Conservation (phyloP, 164 flowering plant genomes). For the Litsea cubeba region DNA sequence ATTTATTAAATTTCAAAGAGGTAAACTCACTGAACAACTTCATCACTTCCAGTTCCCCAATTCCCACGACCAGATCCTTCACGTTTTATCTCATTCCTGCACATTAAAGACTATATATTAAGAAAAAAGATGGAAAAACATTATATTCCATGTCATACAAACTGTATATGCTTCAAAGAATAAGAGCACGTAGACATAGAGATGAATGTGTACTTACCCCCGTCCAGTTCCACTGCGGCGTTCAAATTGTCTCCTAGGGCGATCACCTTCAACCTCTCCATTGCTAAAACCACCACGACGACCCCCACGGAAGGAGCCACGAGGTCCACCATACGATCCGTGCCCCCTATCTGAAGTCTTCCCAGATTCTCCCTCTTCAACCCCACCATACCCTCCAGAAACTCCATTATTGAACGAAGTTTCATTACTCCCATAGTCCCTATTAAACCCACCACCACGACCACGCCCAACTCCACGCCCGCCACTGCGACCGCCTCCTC, state of each 20-base stretch:
- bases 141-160: neutral
- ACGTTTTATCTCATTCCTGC: slow-evolving; percentile 52
- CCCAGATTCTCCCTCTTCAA: slow-evolving; percentile 35
- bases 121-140: neutral
- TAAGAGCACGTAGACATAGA: neutral
- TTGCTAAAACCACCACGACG: slow-evolving; percentile 49
- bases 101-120: neutral
- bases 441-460: slow-evolving; percentile 30
- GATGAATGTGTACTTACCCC: slow-evolving; percentile 31
- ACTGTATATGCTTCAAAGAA: neutral
- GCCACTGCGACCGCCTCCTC: slow-evolving; percentile 48
- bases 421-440: slow-evolving; percentile 35
- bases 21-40: slow-evolving; percentile 38
- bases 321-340: slow-evolving; percentile 45
- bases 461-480: slow-evolving; percentile 40
- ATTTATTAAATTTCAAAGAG: neutral
- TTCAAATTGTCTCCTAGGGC: slow-evolving; percentile 47
- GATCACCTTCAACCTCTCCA: slow-evolving; percentile 51
- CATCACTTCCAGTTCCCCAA: slow-evolving; percentile 65
- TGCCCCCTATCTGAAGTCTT: slow-evolving; percentile 32
- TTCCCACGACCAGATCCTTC: slow-evolving; percentile 68
- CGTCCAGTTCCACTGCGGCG: slow-evolving; percentile 68
- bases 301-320: slow-evolving; percentile 49
- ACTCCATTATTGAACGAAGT: slow-evolving; percentile 30
- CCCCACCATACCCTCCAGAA: slow-evolving; percentile 27